These are phyloP conservation scores for Ceratocystis albifundus DNA, from an alignment of 2,329 filamentous ascomycete species.

Conservation along the genomic window DNA sequence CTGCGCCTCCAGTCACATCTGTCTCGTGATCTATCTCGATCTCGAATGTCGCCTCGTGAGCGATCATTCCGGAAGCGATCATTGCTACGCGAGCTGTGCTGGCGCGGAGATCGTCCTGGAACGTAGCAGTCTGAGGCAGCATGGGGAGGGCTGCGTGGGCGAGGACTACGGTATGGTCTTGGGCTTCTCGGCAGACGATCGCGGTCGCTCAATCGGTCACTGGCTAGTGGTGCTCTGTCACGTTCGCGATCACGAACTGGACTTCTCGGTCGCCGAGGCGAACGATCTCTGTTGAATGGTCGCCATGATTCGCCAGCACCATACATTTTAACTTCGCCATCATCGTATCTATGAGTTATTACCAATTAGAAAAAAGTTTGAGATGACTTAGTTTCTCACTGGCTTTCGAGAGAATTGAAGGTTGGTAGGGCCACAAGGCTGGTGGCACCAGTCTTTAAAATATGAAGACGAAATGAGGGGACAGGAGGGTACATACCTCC, in stretches of 20 bases:
- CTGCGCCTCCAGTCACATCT: slow-evolving; percentile 26
- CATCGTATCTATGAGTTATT: slow-evolving; percentile 40
- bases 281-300: slow-evolving; percentile 42
- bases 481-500: slow-evolving; percentile 29
- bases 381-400: background rate
- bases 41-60: slow-evolving; percentile 36
- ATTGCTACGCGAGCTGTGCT: slow-evolving; percentile 33
- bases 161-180: slow-evolving; percentile 26
- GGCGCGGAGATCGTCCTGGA: slow-evolving; percentile 35
- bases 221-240: background rate
- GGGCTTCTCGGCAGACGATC: slow-evolving; percentile 32
- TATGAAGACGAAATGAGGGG: no score
- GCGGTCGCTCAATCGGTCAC: slow-evolving; percentile 24
- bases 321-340: slow-evolving; percentile 51
- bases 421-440: background rate
- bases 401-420: background rate
- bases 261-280: slow-evolving; percentile 30
- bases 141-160: slow-evolving; percentile 32
- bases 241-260: slow-evolving; percentile 23
- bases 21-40: slow-evolving; percentile 26
- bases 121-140: slow-evolving; percentile 38
- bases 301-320: slow-evolving; percentile 51
- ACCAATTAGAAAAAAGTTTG: background rate
- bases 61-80: slow-evolving; percentile 36
- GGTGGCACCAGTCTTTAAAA: background rate